phyloP scores from a whole-genome alignment of 257 asterid species.

The Capsicum rhomboideum region DNA sequence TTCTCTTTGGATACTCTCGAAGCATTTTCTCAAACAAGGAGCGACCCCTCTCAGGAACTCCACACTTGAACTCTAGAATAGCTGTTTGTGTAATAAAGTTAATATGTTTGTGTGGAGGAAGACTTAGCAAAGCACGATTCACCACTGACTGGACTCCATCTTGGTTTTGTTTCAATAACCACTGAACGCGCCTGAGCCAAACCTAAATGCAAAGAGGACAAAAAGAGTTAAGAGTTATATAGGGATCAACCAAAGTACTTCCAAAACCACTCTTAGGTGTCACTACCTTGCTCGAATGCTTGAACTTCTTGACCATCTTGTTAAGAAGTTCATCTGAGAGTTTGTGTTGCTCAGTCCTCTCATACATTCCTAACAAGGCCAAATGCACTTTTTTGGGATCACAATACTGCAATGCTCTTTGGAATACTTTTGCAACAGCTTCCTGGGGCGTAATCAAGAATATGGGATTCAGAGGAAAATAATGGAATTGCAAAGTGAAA shows the following conservation, averaged over 20 bases:
- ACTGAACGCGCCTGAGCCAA: constrained; percentile 68
- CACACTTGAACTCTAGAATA: constrained; percentile 75
- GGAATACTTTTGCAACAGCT: constrained; percentile 65
- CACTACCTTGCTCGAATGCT: constrained; percentile 79
- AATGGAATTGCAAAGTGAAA: not conserved
- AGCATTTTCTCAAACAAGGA: constrained; percentile 82
- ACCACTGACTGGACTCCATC: constrained; percentile 61
- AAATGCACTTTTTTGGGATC: constrained; percentile 85
- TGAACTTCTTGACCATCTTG: constrained; percentile 77
- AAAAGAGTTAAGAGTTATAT: not conserved
- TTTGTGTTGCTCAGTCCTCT: constrained; percentile 63
- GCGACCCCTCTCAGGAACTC: constrained; percentile 91
- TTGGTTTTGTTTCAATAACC: constrained; percentile 36
- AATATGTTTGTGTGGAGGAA: constrained; percentile 71
- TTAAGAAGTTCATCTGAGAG: constrained; percentile 67
- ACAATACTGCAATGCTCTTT: constrained; percentile 75
- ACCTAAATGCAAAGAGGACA: constrained; percentile 34
- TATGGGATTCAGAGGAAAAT: not conserved
- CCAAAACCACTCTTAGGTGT: not conserved
- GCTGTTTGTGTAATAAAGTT: constrained; percentile 78
- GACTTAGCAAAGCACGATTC: constrained; percentile 65
- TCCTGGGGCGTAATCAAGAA: constrained; percentile 40
- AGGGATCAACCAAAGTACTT: not conserved
- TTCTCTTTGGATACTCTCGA: constrained; percentile 84
- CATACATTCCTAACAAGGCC: constrained; percentile 73